Conservation (phyloP, 1,139 yeast genomes). For the Ogataea hybrid region DNA sequence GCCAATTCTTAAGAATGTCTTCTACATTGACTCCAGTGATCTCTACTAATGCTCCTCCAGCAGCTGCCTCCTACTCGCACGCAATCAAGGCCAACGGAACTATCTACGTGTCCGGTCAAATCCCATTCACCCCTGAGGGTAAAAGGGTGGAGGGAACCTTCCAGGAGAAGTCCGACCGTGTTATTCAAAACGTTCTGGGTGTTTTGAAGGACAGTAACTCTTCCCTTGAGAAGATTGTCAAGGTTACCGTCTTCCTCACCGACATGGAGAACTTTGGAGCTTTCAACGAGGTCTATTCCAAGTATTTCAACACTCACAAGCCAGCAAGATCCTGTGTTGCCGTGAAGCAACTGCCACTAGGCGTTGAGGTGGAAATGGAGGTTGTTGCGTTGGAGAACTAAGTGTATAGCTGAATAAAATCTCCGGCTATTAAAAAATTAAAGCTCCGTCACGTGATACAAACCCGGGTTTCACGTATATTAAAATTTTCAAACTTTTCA, state of each 20-base stretch:
- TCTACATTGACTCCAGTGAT: conserved; percentile 50
- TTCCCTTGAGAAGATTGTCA: conserved; percentile 75
- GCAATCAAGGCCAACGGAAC: conserved; percentile 86
- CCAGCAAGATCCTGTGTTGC: conserved; percentile 98
- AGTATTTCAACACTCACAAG: conserved; percentile 76
- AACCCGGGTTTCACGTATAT: conserved; percentile 6
- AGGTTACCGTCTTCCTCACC: conserved; percentile 83
- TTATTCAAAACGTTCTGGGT: conserved; percentile 69
- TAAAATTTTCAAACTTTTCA: conserved; percentile 9
- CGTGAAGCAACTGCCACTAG: conserved; percentile 82
- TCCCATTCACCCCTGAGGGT: conserved; percentile 84
- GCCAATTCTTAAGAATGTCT: conserved; percentile 35
- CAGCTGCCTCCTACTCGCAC: conserved; percentile 94
- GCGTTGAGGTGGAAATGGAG: conserved; percentile 73
- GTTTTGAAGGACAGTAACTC: conserved; percentile 83
- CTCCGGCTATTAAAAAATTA: not conserved
- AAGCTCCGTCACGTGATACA: conserved; percentile 9
- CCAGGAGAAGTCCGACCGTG: conserved; percentile 83
- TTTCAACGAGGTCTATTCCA: conserved; percentile 79
- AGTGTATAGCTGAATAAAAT: not conserved
- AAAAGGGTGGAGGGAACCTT: conserved; percentile 75
- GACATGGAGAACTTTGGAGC: conserved; percentile 82
- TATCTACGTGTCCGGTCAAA: conserved; percentile 92
- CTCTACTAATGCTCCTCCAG: conserved; percentile 85
- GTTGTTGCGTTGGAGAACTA: conserved; percentile 68